Conservation (phyloP, 495 filamentous ascomycete genomes). For the Talaromyces thailandensis region DNA sequence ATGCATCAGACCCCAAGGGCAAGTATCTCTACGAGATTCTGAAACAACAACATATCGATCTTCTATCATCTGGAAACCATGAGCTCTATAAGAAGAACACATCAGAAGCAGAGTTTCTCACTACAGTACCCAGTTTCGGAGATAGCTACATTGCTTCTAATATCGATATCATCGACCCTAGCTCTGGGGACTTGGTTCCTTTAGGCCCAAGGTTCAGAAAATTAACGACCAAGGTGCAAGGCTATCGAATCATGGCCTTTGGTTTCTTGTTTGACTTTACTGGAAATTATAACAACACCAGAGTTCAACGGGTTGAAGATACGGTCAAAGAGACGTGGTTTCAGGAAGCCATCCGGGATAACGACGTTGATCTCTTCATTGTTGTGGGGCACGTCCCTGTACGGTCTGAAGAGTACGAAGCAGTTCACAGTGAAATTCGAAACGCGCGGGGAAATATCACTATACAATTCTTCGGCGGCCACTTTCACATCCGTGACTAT, state of each 20-base stretch:
- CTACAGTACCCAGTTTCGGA: slow-evolving; percentile 70
- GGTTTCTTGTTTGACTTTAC: slow-evolving; percentile 93
- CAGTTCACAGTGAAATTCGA: slow-evolving; percentile 72
- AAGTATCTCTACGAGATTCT: slow-evolving; percentile 81
- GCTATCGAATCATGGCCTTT: slow-evolving; percentile 75
- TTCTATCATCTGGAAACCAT: slow-evolving; percentile 88
- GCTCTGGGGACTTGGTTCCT: slow-evolving; percentile 59
- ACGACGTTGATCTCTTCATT: slow-evolving; percentile 77
- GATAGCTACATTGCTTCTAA: slow-evolving; percentile 81
- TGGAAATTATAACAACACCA: slow-evolving; percentile 79
- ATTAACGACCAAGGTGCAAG: slow-evolving; percentile 82
- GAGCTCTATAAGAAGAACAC: slow-evolving; percentile 81
- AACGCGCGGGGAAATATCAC: slow-evolving; percentile 67
- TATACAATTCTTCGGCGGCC: slow-evolving; percentile 90
- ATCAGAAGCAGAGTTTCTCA: slow-evolving; percentile 63
- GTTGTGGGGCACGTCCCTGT: slow-evolving; percentile 82
- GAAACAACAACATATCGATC: slow-evolving; percentile 70
- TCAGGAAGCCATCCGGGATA: slow-evolving; percentile 69
- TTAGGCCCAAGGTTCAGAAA: slow-evolving; percentile 76
- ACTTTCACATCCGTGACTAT: slow-evolving; percentile 84
- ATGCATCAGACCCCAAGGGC: slow-evolving; percentile 79
- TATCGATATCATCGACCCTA: slow-evolving; percentile 73
- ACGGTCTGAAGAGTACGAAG: slow-evolving; percentile 64
- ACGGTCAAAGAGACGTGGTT: slow-evolving; percentile 86
- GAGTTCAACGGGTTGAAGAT: slow-evolving; percentile 68